Evolutionary conservation across 371 early-diverging fungal species (phyloP).

Genomic region (Gilbertella persicaria): DNA sequence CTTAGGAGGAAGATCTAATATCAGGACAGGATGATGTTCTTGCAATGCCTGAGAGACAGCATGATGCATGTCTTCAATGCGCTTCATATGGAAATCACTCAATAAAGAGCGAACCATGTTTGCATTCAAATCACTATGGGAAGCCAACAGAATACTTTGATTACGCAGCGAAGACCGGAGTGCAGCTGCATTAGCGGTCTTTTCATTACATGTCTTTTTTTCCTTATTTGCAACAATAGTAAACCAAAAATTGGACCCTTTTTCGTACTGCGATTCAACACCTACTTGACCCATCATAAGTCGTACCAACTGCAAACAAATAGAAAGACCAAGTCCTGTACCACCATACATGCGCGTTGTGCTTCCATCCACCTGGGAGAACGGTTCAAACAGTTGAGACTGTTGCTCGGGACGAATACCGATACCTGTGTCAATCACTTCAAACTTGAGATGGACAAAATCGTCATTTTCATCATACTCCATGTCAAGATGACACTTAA

Average conservation of each 20-base stretch:
- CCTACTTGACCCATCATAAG: conserved; percentile 61
- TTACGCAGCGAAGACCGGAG: conserved; percentile 16
- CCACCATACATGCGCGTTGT: conserved; percentile 64
- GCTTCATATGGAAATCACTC: conserved; percentile 31
- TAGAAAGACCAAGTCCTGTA: conserved; percentile 65
- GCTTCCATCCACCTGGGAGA: conserved; percentile 65
- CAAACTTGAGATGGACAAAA: conserved; percentile 38
- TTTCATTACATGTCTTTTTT: conserved; percentile 14
- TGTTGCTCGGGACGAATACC: conserved; percentile 61
- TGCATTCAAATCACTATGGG: conserved; percentile 34
- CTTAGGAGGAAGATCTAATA: conserved; percentile 48
- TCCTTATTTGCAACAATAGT: conserved; percentile 39
- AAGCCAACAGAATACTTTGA: conserved; percentile 40
- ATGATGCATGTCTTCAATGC: conserved; percentile 36
- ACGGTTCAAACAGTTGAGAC: conserved; percentile 57
- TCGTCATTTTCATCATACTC: conserved; percentile 18
- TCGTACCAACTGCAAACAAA: conserved; percentile 55
- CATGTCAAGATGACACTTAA: conserved; percentile 39
- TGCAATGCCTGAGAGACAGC: conserved; percentile 44
- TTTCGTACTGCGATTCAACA: conserved; percentile 51
- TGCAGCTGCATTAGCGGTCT: conserved; percentile 11
- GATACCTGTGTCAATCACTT: conserved; percentile 66
- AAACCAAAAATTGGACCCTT: conserved; percentile 66
- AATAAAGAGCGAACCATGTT: conserved; percentile 42
- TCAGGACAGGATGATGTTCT: conserved; percentile 38